Percentiles rank a stretch among this genome's conserved stretches.
Conservation (phyloP, 495 filamentous ascomycete genomes). For the Penicillium paxilli region DNA sequence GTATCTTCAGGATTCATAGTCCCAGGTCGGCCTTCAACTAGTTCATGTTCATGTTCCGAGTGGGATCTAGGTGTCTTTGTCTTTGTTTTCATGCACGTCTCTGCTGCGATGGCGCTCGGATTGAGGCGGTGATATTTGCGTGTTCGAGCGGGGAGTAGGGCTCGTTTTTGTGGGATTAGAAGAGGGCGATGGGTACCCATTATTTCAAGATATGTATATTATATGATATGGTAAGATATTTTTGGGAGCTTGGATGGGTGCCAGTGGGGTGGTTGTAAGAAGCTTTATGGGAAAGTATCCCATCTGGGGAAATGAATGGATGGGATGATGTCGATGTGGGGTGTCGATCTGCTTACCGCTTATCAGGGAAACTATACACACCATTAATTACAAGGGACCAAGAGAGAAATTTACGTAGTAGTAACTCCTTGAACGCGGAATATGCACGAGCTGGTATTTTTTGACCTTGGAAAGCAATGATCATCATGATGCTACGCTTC, state of each 20-base stretch:
- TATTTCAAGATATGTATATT: neutral
- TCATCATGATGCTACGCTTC: neutral
- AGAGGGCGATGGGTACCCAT: constrained; percentile 10
- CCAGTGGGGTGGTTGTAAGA: neutral
- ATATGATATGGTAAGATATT: no score
- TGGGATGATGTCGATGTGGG: neutral
- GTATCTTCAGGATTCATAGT: no score
- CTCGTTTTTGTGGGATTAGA: constrained; percentile 19
- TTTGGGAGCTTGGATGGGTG: neutral
- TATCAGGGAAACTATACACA: no score
- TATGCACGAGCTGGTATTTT: no score
- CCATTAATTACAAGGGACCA: no score
- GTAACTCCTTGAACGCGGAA: no score
- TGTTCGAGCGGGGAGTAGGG: constrained; percentile 6
- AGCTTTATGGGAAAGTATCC: neutral
- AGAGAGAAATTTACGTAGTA: no score
- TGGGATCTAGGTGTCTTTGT: no score
- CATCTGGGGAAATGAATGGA: neutral
- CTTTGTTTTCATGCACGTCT: constrained; percentile 16
- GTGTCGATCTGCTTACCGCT: neutral
- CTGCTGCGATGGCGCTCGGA: constrained; percentile 22
- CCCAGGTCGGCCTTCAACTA: no score
- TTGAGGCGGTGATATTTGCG: constrained; percentile 12
- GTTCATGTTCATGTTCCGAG: no score
- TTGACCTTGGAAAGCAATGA: no score